These are phyloP conservation scores for Fusarium illudens DNA, from an alignment of 2,329 filamentous ascomycete species.

Conservation along the genomic window DNA sequence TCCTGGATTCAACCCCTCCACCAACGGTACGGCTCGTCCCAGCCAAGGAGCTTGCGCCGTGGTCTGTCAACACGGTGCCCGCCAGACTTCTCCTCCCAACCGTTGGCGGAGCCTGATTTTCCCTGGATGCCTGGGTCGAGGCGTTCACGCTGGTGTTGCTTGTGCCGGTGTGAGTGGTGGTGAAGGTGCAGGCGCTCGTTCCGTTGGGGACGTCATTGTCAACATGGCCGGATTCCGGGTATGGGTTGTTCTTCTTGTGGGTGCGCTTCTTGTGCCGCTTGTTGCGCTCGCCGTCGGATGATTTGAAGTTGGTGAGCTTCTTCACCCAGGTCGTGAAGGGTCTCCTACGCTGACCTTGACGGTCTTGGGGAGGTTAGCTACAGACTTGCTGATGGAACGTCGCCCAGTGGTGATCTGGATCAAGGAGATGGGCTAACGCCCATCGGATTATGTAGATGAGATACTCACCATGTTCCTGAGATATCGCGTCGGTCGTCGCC, in stretches of 20 bases:
- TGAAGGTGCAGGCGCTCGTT: constrained; percentile 63
- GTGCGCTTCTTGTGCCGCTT: constrained; percentile 62
- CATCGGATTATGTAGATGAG: neutral
- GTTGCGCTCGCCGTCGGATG: constrained; percentile 64
- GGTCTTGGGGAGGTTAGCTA: constrained; percentile 64
- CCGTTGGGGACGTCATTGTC: constrained; percentile 43
- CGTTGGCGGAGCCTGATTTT: constrained; percentile 65
- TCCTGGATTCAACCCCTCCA: constrained; percentile 71
- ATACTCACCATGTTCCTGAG: constrained; percentile 40
- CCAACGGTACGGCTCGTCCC: constrained; percentile 78
- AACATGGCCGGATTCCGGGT: constrained; percentile 78
- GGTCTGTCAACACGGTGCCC: constrained; percentile 85
- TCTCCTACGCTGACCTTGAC: constrained; percentile 73
- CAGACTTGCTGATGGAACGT: constrained; percentile 5
- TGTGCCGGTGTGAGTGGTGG: constrained; percentile 61
- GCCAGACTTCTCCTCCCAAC: constrained; percentile 77
- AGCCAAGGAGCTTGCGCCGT: constrained; percentile 70
- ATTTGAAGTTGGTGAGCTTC: constrained; percentile 88
- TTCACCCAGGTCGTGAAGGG: constrained; percentile 96
- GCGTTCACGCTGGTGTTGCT: constrained; percentile 64
- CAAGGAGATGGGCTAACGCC: neutral
- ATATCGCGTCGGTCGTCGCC: constrained; percentile 41
- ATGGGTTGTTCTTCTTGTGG: constrained; percentile 88
- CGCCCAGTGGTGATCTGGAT: constrained; percentile 12
- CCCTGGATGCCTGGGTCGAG: constrained; percentile 68